These are phyloP conservation scores for Coccinonectria pachysandricola DNA, from an alignment of 2,329 filamentous ascomycete species.

Conservation along the genomic window DNA sequence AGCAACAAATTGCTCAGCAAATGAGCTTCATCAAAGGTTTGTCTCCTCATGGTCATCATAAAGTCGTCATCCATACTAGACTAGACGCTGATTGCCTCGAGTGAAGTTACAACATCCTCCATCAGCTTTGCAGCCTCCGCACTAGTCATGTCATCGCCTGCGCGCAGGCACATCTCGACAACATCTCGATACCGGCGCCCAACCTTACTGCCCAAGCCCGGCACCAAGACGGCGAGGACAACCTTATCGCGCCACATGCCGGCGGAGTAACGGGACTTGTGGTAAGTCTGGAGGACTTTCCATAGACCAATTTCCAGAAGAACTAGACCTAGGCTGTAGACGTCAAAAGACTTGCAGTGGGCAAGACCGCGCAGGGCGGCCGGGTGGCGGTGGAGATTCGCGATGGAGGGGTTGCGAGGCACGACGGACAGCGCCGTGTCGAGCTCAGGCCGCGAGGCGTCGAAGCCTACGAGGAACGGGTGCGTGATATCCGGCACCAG, in stretches of 20 bases:
- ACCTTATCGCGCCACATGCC: constrained; percentile 33
- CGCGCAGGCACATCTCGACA: constrained; percentile 31
- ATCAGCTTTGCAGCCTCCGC: constrained; percentile 30
- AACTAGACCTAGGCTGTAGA: constrained; percentile 42
- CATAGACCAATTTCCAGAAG: constrained; percentile 42
- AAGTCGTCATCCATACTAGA: no score
- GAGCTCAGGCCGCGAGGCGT: constrained; percentile 42
- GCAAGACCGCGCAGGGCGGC: constrained; percentile 28
- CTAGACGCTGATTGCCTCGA: constrained; percentile 28
- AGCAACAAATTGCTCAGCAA: no score
- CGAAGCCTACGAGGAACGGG: constrained; percentile 43
- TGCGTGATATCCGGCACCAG: constrained; percentile 29
- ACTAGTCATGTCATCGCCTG: constrained; percentile 26
- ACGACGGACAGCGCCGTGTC: constrained; percentile 38
- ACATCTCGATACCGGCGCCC: constrained; percentile 30
- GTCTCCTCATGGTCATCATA: constrained; percentile 1
- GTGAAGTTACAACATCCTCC: constrained; percentile 30
- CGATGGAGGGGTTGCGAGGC: constrained; percentile 30
- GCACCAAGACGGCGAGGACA: constrained; percentile 29
- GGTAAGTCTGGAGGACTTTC: constrained; percentile 31
- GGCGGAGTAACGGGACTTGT: constrained; percentile 31
- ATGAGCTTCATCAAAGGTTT: no score
- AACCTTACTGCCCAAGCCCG: constrained; percentile 30
- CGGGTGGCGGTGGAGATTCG: constrained; percentile 38
- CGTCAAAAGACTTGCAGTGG: constrained; percentile 39